Conservation (phyloP, 2,329 filamentous ascomycete species). For the Claviceps digitariae region DNA sequence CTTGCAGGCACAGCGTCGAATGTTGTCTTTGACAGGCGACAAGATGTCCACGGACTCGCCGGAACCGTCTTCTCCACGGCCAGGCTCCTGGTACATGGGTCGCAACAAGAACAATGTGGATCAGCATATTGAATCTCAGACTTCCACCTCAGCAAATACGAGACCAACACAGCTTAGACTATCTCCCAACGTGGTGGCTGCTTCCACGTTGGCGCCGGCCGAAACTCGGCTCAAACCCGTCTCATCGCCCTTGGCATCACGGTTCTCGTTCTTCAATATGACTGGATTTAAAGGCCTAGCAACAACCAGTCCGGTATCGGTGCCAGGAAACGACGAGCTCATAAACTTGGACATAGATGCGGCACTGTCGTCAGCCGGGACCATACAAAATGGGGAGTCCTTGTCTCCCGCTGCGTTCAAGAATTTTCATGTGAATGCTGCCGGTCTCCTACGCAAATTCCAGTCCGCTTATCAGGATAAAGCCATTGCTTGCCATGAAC, state of each 20-base stretch:
- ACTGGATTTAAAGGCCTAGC: conserved; percentile 23
- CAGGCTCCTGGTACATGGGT: conserved; percentile 13
- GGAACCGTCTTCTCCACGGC: conserved; percentile 7
- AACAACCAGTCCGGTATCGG: conserved; percentile 10
- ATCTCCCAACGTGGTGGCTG: not conserved
- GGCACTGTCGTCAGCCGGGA: conserved; percentile 35
- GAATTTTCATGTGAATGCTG: conserved; percentile 45
- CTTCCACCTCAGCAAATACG: not conserved
- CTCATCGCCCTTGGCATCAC: conserved; percentile 14
- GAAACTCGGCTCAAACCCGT: conserved; percentile 3
- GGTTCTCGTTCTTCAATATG: conserved; percentile 32
- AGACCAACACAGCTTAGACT: conserved; percentile 4
- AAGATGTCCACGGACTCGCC: conserved; percentile 8
- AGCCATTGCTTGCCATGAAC: conserved; percentile 34
- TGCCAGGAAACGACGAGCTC: conserved; percentile 35
- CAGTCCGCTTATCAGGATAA: conserved; percentile 45
- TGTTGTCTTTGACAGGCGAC: conserved; percentile 20
- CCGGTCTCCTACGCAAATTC: conserved; percentile 39
- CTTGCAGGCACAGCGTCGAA: conserved; percentile 8
- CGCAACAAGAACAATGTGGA: conserved; percentile 5
- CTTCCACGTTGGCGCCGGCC: not conserved
- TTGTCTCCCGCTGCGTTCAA: conserved; percentile 48
- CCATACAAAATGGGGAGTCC: conserved; percentile 29
- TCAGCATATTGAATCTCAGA: not conserved
- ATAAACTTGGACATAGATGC: conserved; percentile 40